A percentile compares a stretch with the other conserved stretches of the same genome.
phyloP scores from a whole-genome alignment of 2,329 filamentous ascomycete genomes.

The Colletotrichum camelliae region DNA sequence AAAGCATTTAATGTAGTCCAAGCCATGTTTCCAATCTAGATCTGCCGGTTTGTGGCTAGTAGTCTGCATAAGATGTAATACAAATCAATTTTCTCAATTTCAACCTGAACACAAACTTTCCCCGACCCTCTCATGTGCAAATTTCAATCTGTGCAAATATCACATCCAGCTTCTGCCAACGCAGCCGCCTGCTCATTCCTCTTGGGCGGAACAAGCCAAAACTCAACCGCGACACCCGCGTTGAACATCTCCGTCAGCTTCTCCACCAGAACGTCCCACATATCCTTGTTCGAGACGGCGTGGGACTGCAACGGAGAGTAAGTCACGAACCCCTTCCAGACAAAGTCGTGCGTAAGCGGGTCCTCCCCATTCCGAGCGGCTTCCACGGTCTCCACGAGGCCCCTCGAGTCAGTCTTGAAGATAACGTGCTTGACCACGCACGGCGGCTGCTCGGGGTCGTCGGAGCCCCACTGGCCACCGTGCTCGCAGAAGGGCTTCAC shows the following conservation, averaged over 20 bases:
- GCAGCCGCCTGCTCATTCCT: too few relatives aligned
- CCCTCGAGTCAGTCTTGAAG: background rate
- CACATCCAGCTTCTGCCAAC: too few relatives aligned
- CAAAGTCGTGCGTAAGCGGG: too few relatives aligned
- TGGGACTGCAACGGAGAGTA: too few relatives aligned
- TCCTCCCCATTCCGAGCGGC: background rate
- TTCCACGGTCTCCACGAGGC: background rate
- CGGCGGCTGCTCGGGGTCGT: background rate
- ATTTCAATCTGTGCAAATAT: too few relatives aligned
- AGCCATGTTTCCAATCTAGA: background rate
- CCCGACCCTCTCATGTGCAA: too few relatives aligned
- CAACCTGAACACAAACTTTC: background rate
- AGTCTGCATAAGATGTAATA: background rate
- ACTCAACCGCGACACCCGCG: too few relatives aligned
- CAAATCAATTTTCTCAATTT: background rate
- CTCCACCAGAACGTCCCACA: too few relatives aligned
- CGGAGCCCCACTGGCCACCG: background rate
- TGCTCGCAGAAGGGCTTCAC: background rate
- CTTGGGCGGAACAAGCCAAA: too few relatives aligned
- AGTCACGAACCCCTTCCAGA: too few relatives aligned
- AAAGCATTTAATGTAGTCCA: accelerated
- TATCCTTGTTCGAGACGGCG: too few relatives aligned
- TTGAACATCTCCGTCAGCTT: too few relatives aligned
- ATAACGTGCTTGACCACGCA: background rate
- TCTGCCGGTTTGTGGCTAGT: background rate